A percentile compares a stretch with the other conserved stretches of the same genome.
phyloP scores from a whole-genome alignment of 345 rosid genomes.

The Eutrema heterophyllum region DNA sequence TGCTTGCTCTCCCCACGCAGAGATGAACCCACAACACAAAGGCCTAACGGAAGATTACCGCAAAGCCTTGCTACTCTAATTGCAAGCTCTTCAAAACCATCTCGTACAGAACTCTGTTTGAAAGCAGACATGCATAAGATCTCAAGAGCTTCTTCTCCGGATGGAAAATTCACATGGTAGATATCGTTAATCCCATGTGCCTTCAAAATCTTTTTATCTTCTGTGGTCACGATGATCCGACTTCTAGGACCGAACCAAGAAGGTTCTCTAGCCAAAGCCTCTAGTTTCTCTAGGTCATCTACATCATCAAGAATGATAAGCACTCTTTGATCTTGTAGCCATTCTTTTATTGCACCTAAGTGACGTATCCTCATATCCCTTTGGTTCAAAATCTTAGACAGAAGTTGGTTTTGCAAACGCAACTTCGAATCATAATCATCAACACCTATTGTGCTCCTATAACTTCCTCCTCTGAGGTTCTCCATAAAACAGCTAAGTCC shows the following conservation, averaged over 20 bases:
- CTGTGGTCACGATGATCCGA: too few species aligned
- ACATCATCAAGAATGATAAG: too few species aligned
- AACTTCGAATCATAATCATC: background rate
- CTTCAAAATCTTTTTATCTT: conserved; percentile 28
- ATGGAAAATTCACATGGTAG: background rate
- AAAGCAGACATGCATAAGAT: conserved; percentile 19
- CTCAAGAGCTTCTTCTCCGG: background rate
- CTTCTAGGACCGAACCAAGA: conserved; percentile 25
- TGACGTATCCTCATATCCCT: too few species aligned
- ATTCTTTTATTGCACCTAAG: too few species aligned
- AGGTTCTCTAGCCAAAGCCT: conserved; percentile 34
- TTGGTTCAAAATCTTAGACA: background rate
- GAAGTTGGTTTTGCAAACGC: background rate
- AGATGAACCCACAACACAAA: too few species aligned
- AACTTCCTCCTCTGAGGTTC: too few species aligned
- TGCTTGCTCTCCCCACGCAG: too few species aligned
- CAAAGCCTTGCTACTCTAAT: background rate
- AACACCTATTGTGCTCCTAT: too few species aligned
- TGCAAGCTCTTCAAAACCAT: background rate
- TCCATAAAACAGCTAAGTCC: too few species aligned
- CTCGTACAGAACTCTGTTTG: background rate
- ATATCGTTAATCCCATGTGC: background rate
- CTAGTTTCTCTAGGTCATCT: conserved; percentile 31
- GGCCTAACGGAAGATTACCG: too few species aligned
- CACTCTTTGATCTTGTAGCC: too few species aligned